Evolutionary conservation across 2,329 filamentous ascomycete species (phyloP).

Genomic region (Bipolaris zeicola): DNA sequence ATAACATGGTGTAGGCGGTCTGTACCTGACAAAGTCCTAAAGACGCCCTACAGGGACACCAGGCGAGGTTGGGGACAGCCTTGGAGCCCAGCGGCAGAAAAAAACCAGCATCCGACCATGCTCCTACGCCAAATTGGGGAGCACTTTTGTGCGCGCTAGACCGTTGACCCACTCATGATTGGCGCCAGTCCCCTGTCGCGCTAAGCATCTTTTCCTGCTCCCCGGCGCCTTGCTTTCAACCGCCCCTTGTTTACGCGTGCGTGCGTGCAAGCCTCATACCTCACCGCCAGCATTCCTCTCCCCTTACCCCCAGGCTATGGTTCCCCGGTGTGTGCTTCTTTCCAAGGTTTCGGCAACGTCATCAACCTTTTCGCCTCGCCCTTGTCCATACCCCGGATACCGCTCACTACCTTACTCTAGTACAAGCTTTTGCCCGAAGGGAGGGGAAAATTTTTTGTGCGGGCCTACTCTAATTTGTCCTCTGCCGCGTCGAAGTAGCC

Average conservation of each 20-base stretch:
- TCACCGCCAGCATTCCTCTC: slow-evolving; percentile 29
- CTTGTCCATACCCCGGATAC: neutral
- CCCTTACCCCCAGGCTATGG: slow-evolving; percentile 20
- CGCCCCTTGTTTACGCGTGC: slow-evolving; percentile 19
- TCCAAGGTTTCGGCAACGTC: slow-evolving; percentile 10
- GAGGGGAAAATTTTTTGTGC: neutral
- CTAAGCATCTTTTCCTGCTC: slow-evolving; percentile 18
- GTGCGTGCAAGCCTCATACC: slow-evolving; percentile 31
- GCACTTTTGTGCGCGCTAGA: slow-evolving; percentile 26
- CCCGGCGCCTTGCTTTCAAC: slow-evolving; percentile 21
- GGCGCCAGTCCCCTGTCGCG: slow-evolving; percentile 24
- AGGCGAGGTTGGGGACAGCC: slow-evolving; percentile 23
- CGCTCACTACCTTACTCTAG: too few relatives aligned
- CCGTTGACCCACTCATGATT: slow-evolving; percentile 36
- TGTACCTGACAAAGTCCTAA: slow-evolving; percentile 17
- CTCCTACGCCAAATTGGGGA: slow-evolving; percentile 36
- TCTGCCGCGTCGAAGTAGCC: slow-evolving; percentile 21
- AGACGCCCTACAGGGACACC: neutral
- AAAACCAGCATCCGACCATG: slow-evolving; percentile 15
- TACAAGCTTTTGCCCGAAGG: too few relatives aligned
- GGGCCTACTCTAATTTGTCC: slow-evolving; percentile 14
- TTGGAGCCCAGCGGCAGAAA: slow-evolving; percentile 18
- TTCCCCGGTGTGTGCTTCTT: slow-evolving; percentile 14
- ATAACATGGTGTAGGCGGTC: slow-evolving; percentile 6
- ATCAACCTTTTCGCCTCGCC: neutral